A percentile compares a stretch with the other conserved stretches of the same genome.
These are phyloP conservation scores for Penicillium sp. DNA, from an alignment of 2,329 filamentous ascomycete species.

Conservation along the genomic window DNA sequence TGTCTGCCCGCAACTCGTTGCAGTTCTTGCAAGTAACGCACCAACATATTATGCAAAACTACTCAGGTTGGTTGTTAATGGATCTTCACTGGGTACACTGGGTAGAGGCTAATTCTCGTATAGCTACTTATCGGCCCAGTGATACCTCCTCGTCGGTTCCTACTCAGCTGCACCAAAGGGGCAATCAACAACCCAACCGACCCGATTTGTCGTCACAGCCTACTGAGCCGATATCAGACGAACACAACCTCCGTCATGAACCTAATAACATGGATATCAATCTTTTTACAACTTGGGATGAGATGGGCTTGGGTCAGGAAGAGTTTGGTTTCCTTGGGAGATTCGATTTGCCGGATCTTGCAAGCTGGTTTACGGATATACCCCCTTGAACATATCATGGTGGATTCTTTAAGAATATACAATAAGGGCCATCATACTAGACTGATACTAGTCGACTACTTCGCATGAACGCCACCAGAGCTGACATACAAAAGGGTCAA, in stretches of 20 bases:
- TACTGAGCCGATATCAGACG: conserved; percentile 1
- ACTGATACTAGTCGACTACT: too few species aligned
- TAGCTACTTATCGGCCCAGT: conserved; percentile 9
- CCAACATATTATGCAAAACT: conserved; percentile 22
- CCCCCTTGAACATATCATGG: conserved; percentile 1
- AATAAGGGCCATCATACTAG: background rate
- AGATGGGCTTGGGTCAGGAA: conserved; percentile 20
- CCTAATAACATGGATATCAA: conserved; percentile 6
- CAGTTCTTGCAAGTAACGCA: conserved; percentile 28
- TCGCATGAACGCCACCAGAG: too few species aligned
- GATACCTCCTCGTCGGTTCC: background rate
- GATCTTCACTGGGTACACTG: background rate
- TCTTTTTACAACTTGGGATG: conserved; percentile 21
- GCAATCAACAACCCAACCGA: background rate
- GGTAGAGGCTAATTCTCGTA: background rate
- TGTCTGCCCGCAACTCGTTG: conserved; percentile 31
- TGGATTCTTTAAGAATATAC: too few species aligned
- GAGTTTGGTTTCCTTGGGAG: conserved; percentile 24
- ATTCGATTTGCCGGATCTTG: conserved; percentile 24
- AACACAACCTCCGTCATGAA: background rate
- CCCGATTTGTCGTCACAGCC: background rate
- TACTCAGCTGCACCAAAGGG: conserved; percentile 9
- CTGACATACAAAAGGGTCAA: too few species aligned
- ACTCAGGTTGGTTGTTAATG: conserved; percentile 10
- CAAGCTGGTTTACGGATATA: conserved; percentile 23